Conservation (phyloP, 768 basidiomycete species). For the Solioccasus polychromus region DNA sequence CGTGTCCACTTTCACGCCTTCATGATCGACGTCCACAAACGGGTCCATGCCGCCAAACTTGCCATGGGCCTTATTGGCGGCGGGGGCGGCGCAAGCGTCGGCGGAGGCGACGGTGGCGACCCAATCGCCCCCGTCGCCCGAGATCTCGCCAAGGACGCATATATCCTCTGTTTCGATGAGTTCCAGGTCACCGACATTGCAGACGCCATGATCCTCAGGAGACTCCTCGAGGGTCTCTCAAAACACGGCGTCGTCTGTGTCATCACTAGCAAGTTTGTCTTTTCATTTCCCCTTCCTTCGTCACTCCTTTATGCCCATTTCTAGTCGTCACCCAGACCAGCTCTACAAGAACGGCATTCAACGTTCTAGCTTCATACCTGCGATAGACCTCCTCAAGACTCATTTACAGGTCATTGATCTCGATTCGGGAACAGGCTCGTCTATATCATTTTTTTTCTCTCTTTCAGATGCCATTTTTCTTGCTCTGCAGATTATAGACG, state of each 20-base stretch:
- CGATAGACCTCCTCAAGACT: conserved; percentile 89
- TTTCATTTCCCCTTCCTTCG: neutral
- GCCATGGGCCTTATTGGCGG: conserved; percentile 58
- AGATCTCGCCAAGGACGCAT: conserved; percentile 80
- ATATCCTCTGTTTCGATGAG: conserved; percentile 93
- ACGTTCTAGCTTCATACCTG: conserved; percentile 88
- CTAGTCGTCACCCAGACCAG: conserved; percentile 93
- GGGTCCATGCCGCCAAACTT: conserved; percentile 78
- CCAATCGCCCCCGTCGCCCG: conserved; percentile 85
- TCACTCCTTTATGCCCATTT: neutral
- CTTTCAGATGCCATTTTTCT: neutral
- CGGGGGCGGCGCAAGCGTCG: conserved; percentile 25
- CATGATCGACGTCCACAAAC: conserved; percentile 98
- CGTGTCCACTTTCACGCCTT: conserved; percentile 98
- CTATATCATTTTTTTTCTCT: neutral
- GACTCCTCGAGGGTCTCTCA: conserved; percentile 82
- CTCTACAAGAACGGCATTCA: conserved; percentile 99
- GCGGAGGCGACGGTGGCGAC: conserved; percentile 50
- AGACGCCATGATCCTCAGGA: conserved; percentile 95
- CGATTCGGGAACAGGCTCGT: conserved; percentile 86
- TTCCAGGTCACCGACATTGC: conserved; percentile 99
- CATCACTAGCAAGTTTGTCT: conserved; percentile 91
- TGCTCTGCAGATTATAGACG: conserved; percentile 85
- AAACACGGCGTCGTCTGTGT: conserved; percentile 90
- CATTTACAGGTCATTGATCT: conserved; percentile 88